Evolutionary conservation across 371 early-diverging fungal species (phyloP).

Genomic region (Mucor sp.): DNA sequence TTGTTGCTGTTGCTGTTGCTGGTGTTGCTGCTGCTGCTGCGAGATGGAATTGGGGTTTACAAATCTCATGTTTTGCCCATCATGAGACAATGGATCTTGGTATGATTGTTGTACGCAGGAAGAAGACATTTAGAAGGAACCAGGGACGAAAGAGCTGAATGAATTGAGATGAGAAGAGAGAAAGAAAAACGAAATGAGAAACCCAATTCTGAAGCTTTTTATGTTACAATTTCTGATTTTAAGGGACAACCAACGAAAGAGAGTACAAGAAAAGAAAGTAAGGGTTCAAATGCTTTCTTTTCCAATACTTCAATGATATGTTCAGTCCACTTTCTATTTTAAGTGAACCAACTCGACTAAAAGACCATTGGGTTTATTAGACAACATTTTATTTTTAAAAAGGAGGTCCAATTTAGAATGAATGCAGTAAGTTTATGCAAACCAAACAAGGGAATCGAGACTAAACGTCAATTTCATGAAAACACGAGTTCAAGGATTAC

Average conservation of each 20-base stretch:
- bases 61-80: conserved; percentile 14
- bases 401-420: conserved; percentile 30
- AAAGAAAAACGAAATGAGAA: conserved; percentile 4
- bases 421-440: conserved; percentile 12
- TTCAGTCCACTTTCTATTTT: conserved; percentile 12
- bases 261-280: conserved; percentile 2
- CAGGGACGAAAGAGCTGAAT: neutral
- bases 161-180: neutral
- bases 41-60: conserved; percentile 29
- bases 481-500: conserved; percentile 19
- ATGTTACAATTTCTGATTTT: neutral
- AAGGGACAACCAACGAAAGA: conserved; percentile 8
- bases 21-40: conserved; percentile 16
- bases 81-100: conserved; percentile 16
- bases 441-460: conserved; percentile 15
- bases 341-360: conserved; percentile 9
- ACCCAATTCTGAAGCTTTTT: neutral
- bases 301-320: neutral
- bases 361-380: neutral
- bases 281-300: conserved; percentile 11
- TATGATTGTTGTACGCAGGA: conserved; percentile 24
- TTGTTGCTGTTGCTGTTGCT: conserved; percentile 13
- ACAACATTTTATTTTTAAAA: conserved; percentile 7
- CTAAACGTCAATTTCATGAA: conserved; percentile 21
- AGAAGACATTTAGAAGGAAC: conserved; percentile 22